phyloP scores from a whole-genome alignment of 768 basidiomycete genomes.

The Filobasidium wieringae region DNA sequence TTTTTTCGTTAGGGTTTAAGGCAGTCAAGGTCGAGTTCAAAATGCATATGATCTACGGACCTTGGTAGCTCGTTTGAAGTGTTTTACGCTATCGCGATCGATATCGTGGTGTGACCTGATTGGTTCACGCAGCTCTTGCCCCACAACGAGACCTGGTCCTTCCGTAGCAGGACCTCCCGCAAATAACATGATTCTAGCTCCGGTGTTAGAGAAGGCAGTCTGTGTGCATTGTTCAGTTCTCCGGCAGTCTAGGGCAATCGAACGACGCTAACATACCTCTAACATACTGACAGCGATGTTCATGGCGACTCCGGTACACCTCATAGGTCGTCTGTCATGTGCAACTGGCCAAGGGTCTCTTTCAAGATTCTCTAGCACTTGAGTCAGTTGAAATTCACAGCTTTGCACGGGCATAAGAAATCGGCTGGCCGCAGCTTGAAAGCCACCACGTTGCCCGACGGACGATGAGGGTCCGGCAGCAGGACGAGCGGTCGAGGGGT shows the following conservation, averaged over 20 bases:
- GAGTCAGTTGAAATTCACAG: constrained; percentile 90
- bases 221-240: constrained; percentile 17
- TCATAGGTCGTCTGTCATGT: constrained; percentile 77
- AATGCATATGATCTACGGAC: constrained; percentile 41
- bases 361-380: constrained; percentile 71
- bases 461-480: constrained; percentile 18
- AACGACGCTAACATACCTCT: constrained; percentile 47
- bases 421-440: constrained; percentile 40
- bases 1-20: constrained; percentile 12
- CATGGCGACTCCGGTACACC: constrained; percentile 90
- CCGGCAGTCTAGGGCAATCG: neutral
- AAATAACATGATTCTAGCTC: constrained; percentile 91
- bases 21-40: neutral
- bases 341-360: constrained; percentile 97
- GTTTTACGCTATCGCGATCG: constrained; percentile 88
- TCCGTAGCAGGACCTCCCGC: constrained; percentile 91
- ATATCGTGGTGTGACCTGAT: constrained; percentile 99
- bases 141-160: constrained; percentile 93
- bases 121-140: constrained; percentile 87
- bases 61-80: constrained; percentile 93
- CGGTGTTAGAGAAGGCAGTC: constrained; percentile 90
- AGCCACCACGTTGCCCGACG: constrained; percentile 36
- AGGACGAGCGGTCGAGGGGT: constrained; percentile 42
- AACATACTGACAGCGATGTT: constrained; percentile 85
- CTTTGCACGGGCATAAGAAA: constrained; percentile 86